Conservation (phyloP, 108 stramenopile species). For the Craspedostauros australis region DNA sequence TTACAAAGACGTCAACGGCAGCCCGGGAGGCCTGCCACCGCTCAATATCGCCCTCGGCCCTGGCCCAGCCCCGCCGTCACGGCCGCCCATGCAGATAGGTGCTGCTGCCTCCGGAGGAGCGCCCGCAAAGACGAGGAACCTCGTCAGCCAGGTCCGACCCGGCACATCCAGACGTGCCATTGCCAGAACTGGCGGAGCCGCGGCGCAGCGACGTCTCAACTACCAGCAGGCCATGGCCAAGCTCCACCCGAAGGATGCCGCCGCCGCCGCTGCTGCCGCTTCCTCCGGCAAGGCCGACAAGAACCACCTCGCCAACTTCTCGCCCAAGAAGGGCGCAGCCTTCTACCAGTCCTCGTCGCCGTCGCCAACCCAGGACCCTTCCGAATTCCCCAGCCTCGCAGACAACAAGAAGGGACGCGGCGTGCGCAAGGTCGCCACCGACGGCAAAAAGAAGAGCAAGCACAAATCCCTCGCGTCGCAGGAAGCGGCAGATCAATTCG, state of each 20-base stretch:
- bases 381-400: constrained; percentile 15
- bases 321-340: constrained; percentile 7
- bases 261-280: background rate
- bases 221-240: constrained; percentile 43
- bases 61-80: constrained; percentile 5
- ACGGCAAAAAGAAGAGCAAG: constrained; percentile 9
- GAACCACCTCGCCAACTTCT: constrained; percentile 14
- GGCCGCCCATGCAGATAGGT: constrained; percentile 7
- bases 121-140: constrained; percentile 31
- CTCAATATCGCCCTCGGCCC: constrained; percentile 19
- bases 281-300: constrained; percentile 3
- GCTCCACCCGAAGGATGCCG: constrained; percentile 16
- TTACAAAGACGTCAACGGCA: constrained; percentile 34
- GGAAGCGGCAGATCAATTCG: constrained; percentile 8
- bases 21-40: constrained; percentile 22
- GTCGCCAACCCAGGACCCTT: constrained; percentile 6
- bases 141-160: constrained; percentile 22
- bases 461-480: constrained; percentile 9
- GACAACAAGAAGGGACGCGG: constrained; percentile 12
- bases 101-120: background rate
- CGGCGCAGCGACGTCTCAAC: constrained; percentile 36
- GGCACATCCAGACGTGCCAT: constrained; percentile 9
- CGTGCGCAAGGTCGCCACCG: constrained; percentile 1
- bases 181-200: constrained; percentile 36
- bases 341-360: constrained; percentile 9